A percentile compares a stretch with the other conserved stretches of the same genome.
These are phyloP conservation scores for Yarrowia bubula DNA, from an alignment of 805 yeast species.

Conservation along the genomic window DNA sequence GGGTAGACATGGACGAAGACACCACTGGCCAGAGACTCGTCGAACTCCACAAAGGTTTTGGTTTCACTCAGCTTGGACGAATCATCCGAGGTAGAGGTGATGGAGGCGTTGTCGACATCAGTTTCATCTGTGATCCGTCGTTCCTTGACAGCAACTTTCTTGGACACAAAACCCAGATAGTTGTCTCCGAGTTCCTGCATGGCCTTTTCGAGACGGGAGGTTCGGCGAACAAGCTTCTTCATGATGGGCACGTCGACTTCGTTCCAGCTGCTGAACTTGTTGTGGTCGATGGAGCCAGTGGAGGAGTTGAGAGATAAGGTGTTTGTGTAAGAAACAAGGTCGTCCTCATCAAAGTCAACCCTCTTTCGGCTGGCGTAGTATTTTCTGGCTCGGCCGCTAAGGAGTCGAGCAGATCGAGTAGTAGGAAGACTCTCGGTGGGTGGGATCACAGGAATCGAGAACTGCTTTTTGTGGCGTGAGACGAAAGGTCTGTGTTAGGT, in stretches of 20 bases:
- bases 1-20: neutral
- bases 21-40: neutral
- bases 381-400: neutral
- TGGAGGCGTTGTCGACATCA: neutral
- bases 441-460: neutral
- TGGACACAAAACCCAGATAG: neutral
- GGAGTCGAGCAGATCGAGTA: neutral
- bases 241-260: neutral
- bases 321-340: slow-evolving; percentile 35
- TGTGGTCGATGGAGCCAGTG: neutral
- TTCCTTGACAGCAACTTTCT: neutral
- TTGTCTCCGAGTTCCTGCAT: neutral
- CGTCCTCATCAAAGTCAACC: slow-evolving; percentile 61
- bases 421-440: neutral
- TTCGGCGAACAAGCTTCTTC: neutral
- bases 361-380: slow-evolving; percentile 42
- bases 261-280: neutral
- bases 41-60: neutral
- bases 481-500: slow-evolving; percentile 11
- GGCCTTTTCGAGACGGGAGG: neutral
- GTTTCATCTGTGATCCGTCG: neutral
- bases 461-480: slow-evolving; percentile 8
- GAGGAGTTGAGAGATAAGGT: slow-evolving; percentile 3
- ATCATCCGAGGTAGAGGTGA: neutral
- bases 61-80: neutral